Evolutionary conservation across 1,284 basidiomycete species (phyloP), one percentile per base, ranked within the genome.

Genomic region (Cystobasidiaceae sp.): DNA sequence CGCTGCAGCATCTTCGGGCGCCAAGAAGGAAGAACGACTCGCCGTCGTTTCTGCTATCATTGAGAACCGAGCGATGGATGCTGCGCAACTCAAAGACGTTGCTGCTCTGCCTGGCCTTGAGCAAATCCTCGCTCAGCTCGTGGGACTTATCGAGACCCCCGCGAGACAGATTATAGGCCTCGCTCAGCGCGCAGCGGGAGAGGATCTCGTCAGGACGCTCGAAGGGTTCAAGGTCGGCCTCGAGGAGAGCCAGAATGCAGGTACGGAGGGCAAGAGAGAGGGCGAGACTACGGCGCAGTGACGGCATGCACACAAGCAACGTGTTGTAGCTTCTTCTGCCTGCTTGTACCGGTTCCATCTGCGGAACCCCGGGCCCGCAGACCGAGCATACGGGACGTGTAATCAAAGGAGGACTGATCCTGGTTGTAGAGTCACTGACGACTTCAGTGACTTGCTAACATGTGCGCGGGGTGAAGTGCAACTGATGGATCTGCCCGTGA

Each of bases 31-130:
- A 54, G 75, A 78, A 7, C 69, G 70, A 2, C 62, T 80, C 28
- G 68, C 70, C 15, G 69, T 80, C 43, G 68, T 79, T 2, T 76
- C 74, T 7, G 77, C 75, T 2, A 43, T 80, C 6, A 37, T 79
- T 46, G 79, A 80, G 54, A 72, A 72, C 9, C 71, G 70, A 19
- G 63, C 66, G 15, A 48, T 67, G 25, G 45, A 43, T n/a, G 9
- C 15, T 4, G 33, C 28, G n/a, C 68, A 71, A 44, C 64, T 77
- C 13, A 50, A 45, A 21, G 65, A 72, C 23, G 64, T 79, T 19
- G 71, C 71, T 17, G 74, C 77, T 37, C 65, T 79, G 49, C 79
- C 79, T 4, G 75, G 76, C 37, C 58, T 79, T 66, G 75, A 78
- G 64, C 68, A 69, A 17, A 67, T 80, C 11, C 68, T 77, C 32